A percentile compares a stretch with the other conserved stretches of the same genome.
These are phyloP conservation scores for Ophidiomyces ophidiicola DNA, from an alignment of 2,329 filamentous ascomycete species.

Conservation along the genomic window DNA sequence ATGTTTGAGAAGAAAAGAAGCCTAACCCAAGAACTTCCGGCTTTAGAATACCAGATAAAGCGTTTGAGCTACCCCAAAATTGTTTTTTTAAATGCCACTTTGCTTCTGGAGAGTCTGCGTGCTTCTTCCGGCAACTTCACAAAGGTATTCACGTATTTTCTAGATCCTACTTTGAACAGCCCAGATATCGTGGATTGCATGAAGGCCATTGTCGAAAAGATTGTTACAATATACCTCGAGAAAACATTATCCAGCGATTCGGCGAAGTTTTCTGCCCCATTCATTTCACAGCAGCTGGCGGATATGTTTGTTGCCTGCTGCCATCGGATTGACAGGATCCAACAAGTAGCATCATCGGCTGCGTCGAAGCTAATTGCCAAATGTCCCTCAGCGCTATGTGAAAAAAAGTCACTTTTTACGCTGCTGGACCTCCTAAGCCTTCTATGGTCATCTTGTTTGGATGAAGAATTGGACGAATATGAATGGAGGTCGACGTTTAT, in stretches of 20 bases:
- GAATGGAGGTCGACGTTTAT: constrained; percentile 70
- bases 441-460: constrained; percentile 90
- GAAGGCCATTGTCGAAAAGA: constrained; percentile 51
- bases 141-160: constrained; percentile 77
- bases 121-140: constrained; percentile 82
- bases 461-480: constrained; percentile 89
- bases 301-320: constrained; percentile 79
- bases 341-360: constrained; percentile 69
- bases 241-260: constrained; percentile 60
- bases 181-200: constrained; percentile 52
- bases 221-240: constrained; percentile 66
- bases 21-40: constrained; percentile 60
- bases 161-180: constrained; percentile 69
- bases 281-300: constrained; percentile 77
- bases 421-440: constrained; percentile 82
- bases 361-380: constrained; percentile 75
- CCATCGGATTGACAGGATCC: constrained; percentile 82
- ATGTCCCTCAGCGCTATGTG: constrained; percentile 80
- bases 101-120: constrained; percentile 77
- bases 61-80: constrained; percentile 76
- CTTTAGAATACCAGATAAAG: constrained; percentile 65
- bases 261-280: constrained; percentile 76
- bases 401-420: constrained; percentile 81
- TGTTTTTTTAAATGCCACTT: constrained; percentile 82
- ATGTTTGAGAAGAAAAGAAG: constrained; percentile 69